Evolutionary conservation across 306 rosid genomes (phyloP).

Genomic region (Vigna unguiculata): DNA sequence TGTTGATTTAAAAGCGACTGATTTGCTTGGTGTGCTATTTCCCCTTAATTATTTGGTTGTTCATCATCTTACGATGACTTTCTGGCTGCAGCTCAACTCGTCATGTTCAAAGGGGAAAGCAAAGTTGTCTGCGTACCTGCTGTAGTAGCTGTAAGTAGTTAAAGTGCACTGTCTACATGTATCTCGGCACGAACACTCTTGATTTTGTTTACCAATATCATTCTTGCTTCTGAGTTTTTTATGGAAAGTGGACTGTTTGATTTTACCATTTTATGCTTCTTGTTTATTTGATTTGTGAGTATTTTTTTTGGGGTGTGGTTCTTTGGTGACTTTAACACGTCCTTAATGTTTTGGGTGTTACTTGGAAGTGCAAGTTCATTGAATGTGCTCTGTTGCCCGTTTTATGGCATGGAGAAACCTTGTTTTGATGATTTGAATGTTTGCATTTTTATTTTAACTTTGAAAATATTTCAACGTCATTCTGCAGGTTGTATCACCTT

Average conservation of each 20-base stretch:
- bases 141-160: slow-evolving; percentile 80
- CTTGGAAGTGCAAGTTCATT: not conserved
- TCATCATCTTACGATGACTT: slow-evolving; percentile 6
- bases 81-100: slow-evolving; percentile 77
- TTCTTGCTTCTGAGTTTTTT: not conserved
- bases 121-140: slow-evolving; percentile 80
- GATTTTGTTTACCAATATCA: not conserved
- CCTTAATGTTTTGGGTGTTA: slow-evolving; percentile 1
- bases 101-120: slow-evolving; percentile 65
- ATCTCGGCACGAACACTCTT: not conserved
- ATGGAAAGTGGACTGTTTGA: not conserved
- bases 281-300: not conserved
- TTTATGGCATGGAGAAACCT: slow-evolving; percentile 4
- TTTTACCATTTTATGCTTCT: not conserved
- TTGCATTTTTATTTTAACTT: not conserved
- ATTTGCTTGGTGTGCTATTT: not conserved
- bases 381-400: slow-evolving; percentile 1
- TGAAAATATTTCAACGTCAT: slow-evolving; percentile 10
- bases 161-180: slow-evolving; percentile 3
- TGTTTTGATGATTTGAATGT: not conserved
- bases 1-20: not conserved
- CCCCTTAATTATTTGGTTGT: not conserved
- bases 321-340: not conserved
- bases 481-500: slow-evolving; percentile 77
- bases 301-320: not conserved